phyloP scores from a whole-genome alignment of 176 grass and related monocot species.

The bread wheat (Triticum aestivum) region IWGSC_CS_RefSeq_v2.1 NC_057797.1:579711058-579711557 shows the following conservation, averaged over 20 bases:
- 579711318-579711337: not conserved
- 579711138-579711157: no score
- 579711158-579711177: no score
- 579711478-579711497: no score
- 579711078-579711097: no score
- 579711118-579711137: no score
- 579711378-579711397: not conserved
- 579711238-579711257: not conserved
- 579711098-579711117: no score
- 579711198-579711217: not conserved
- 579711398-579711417: no score
- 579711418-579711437: not conserved
- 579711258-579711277: no score
- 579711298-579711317: not conserved
- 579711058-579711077: no score
- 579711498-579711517: slow-evolving; percentile 8
- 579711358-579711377: not conserved
- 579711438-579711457: not conserved
- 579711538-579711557: not conserved
- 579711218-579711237: not conserved
- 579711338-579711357: not conserved
- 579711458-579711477: not conserved
- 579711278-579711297: not conserved
- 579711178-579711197: not conserved
- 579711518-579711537: not conserved